A percentile compares a stretch with the other conserved stretches of the same genome.
phyloP scores from a whole-genome alignment of 179 eudicot species.

The Silene vulgaris region DNA sequence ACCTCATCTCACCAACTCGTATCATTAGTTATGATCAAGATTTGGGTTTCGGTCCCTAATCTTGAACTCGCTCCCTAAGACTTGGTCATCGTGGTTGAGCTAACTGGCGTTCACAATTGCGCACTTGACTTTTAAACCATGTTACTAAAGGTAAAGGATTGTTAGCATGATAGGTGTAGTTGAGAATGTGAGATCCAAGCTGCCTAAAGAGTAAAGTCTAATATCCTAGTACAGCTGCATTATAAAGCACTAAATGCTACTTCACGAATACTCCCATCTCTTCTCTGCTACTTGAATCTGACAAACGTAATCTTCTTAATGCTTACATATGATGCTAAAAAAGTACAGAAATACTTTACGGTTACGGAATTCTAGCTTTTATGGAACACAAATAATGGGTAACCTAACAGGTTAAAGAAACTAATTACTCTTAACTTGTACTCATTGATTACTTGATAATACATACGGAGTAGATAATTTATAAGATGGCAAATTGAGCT shows the following conservation, averaged over 20 bases:
- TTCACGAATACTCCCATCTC: not conserved
- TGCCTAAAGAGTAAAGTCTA: not conserved
- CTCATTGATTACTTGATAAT: not conserved
- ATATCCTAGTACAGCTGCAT: constrained; percentile 1
- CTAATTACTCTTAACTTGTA: not conserved
- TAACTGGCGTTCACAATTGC: too few relatives aligned
- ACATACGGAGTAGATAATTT: not conserved
- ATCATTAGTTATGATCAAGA: not conserved
- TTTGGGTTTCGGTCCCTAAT: not conserved
- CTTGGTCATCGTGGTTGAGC: not conserved
- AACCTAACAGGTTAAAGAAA: not conserved
- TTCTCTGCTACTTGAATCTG: not conserved
- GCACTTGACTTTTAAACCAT: not conserved
- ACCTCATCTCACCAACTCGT: too few relatives aligned
- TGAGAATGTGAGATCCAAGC: not conserved
- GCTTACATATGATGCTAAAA: not conserved
- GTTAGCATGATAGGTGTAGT: not conserved
- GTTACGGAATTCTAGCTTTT: constrained; percentile 8
- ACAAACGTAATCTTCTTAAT: not conserved
- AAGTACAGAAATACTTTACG: not conserved
- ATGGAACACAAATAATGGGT: not conserved
- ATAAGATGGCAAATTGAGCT: not conserved
- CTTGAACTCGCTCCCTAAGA: not conserved
- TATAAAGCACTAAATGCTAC: not conserved
- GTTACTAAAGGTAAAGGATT: not conserved